Evolutionary conservation across 225 moss, liverwort and hornwort genomes (phyloP).

Genomic region (Bryum argenteum): DNA sequence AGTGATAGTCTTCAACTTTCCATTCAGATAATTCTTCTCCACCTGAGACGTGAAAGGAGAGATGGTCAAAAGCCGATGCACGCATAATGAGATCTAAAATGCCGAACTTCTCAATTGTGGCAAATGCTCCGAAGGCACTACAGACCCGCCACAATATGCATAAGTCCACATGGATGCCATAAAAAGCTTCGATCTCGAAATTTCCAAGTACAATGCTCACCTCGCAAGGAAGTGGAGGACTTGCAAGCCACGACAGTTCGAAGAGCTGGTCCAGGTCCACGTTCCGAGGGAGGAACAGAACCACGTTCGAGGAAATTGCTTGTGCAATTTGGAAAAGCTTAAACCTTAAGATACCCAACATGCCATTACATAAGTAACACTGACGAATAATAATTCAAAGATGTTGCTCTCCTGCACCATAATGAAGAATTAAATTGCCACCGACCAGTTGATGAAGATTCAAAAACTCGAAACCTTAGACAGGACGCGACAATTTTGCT

Average conservation of each 20-base stretch:
- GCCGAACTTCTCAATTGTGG: not conserved
- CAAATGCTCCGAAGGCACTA: constrained; percentile 1
- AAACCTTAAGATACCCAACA: constrained; percentile 47
- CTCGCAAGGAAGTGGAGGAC: constrained; percentile 82
- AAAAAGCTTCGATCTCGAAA: not conserved
- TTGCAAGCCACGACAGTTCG: constrained; percentile 71
- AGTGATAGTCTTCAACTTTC: constrained; percentile 85
- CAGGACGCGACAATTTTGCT: not conserved
- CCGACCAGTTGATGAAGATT: not conserved
- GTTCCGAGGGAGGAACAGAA: constrained; percentile 87
- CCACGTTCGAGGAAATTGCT: constrained; percentile 69
- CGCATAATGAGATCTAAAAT: not conserved
- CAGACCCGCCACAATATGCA: not conserved
- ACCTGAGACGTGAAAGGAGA: constrained; percentile 46
- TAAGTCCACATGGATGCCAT: not conserved
- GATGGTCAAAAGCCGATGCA: constrained; percentile 5
- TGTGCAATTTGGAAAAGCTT: constrained; percentile 79
- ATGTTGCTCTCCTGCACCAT: constrained; percentile 9
- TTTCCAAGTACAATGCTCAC: constrained; percentile 35
- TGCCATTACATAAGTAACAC: not conserved
- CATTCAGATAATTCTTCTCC: constrained; percentile 78
- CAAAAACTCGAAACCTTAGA: constrained; percentile 17
- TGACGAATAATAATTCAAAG: not conserved
- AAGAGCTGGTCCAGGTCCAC: constrained; percentile 74
- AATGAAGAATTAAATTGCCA: not conserved